Percentiles rank a stretch among this genome's conserved stretches.
These are phyloP conservation scores for Ramaria sp. DNA, from an alignment of 768 basidiomycete species.

Conservation along the genomic window DNA sequence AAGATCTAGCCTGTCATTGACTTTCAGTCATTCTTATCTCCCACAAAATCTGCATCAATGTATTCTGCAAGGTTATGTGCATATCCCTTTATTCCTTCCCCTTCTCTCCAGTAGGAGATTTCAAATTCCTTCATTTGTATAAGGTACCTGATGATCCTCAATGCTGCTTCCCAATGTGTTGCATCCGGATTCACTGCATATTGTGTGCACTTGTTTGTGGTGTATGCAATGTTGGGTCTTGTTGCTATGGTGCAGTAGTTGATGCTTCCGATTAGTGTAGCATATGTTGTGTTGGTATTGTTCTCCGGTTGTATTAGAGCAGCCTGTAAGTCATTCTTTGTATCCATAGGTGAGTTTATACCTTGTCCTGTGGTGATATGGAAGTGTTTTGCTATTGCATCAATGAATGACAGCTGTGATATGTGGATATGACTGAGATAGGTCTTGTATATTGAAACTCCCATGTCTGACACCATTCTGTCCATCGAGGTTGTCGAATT, in stretches of 20 bases:
- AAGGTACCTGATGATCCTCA: slow-evolving; percentile 10
- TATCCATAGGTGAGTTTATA: slow-evolving; percentile 13
- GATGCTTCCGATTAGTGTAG: slow-evolving; percentile 13
- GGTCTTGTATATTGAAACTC: slow-evolving; percentile 3
- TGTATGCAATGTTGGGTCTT: slow-evolving; percentile 18
- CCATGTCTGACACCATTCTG: too few species aligned
- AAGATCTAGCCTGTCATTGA: slow-evolving; percentile 17
- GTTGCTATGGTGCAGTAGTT: slow-evolving; percentile 15
- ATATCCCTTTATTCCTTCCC: neutral
- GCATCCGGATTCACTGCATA: slow-evolving; percentile 10
- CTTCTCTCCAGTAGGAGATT: neutral
- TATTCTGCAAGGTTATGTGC: neutral
- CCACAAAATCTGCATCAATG: neutral
- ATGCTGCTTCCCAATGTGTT: slow-evolving; percentile 9
- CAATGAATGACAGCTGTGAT: neutral
- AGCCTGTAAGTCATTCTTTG: slow-evolving; percentile 12
- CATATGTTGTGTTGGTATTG: neutral
- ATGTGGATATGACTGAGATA: neutral
- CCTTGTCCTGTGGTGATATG: slow-evolving; percentile 13
- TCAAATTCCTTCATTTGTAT: neutral
- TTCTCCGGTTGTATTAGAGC: neutral
- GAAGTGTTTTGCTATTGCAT: slow-evolving; percentile 10
- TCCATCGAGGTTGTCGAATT: too few species aligned
- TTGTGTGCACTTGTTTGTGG: slow-evolving; percentile 11
- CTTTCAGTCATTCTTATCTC: slow-evolving; percentile 10